Evolutionary conservation across 495 filamentous ascomycete genomes (phyloP).

Genomic region (Mytilinidion resinicola): DNA sequence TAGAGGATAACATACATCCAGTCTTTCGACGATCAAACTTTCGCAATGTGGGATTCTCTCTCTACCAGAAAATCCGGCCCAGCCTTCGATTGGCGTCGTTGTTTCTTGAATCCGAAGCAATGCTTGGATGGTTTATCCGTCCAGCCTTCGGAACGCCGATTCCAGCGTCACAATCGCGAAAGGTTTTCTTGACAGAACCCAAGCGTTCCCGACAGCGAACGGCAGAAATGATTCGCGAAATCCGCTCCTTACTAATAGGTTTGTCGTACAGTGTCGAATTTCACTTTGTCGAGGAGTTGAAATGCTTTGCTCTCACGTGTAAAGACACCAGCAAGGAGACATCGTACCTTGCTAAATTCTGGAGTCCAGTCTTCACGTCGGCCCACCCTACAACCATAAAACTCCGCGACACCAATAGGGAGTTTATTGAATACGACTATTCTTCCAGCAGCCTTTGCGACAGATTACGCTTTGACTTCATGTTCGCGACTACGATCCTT

Average conservation of each 20-base stretch:
- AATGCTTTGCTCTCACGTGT: slow-evolving; percentile 6
- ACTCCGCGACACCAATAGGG: slow-evolving; percentile 2
- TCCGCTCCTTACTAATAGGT: slow-evolving; percentile 11
- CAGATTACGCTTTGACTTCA: slow-evolving; percentile 19
- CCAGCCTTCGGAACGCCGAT: slow-evolving; percentile 9
- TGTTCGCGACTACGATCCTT: slow-evolving; percentile 10
- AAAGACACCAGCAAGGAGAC: neutral
- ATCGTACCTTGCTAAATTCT: neutral
- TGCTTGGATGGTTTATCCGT: slow-evolving; percentile 18
- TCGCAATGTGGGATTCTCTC: neutral
- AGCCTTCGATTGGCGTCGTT: slow-evolving; percentile 21
- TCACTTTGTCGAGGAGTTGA: slow-evolving; percentile 1
- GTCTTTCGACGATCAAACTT: slow-evolving; percentile 13
- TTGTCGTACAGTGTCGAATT: slow-evolving; percentile 12
- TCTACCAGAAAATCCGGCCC: slow-evolving; percentile 10
- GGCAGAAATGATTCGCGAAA: neutral
- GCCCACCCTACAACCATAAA: slow-evolving; percentile 9
- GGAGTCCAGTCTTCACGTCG: neutral
- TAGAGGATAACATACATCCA: slow-evolving; percentile 19
- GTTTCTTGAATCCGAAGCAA: slow-evolving; percentile 15
- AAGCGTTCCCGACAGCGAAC: slow-evolving; percentile 1
- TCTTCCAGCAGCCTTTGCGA: slow-evolving; percentile 6
- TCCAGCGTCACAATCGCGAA: slow-evolving; percentile 1
- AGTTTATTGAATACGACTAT: slow-evolving; percentile 9
- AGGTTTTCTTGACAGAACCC: slow-evolving; percentile 14